These are phyloP conservation scores for Gorgonomyces haynaldii DNA, from an alignment of 192 early-diverging fungal species.

Conservation along the genomic window DNA sequence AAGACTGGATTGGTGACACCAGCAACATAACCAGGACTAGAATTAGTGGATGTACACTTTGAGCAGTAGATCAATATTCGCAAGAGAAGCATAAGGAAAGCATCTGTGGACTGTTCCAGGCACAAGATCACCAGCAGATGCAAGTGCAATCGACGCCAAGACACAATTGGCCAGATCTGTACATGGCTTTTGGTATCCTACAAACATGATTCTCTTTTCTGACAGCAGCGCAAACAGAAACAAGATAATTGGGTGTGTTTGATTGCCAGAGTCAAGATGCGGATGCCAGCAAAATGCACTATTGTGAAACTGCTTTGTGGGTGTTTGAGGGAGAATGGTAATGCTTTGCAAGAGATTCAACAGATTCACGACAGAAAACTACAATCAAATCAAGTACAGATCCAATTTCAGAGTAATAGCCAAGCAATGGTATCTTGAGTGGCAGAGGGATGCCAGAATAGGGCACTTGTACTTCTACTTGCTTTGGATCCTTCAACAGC, in stretches of 20 bases:
- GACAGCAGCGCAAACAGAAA: slow-evolving; percentile 82
- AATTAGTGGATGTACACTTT: slow-evolving; percentile 44
- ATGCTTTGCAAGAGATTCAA: not conserved
- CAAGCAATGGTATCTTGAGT: slow-evolving; percentile 9
- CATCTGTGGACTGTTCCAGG: slow-evolving; percentile 78
- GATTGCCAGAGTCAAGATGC: slow-evolving; percentile 76
- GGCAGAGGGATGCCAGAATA: slow-evolving; percentile 5
- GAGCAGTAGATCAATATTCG: slow-evolving; percentile 74
- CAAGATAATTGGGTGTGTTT: slow-evolving; percentile 77
- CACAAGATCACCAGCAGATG: slow-evolving; percentile 80
- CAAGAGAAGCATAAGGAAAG: slow-evolving; percentile 81
- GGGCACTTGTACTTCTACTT: slow-evolving; percentile 1
- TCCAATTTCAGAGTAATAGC: slow-evolving; percentile 7
- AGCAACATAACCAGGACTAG: slow-evolving; percentile 76
- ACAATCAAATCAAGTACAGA: not conserved
- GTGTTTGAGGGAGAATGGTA: slow-evolving; percentile 20
- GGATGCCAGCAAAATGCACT: slow-evolving; percentile 56
- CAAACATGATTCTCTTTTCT: slow-evolving; percentile 85
- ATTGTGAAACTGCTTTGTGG: slow-evolving; percentile 26
- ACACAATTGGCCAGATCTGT: slow-evolving; percentile 91
- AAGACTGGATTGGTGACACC: slow-evolving; percentile 94
- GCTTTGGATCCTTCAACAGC: slow-evolving; percentile 2
- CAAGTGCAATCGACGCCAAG: slow-evolving; percentile 76
- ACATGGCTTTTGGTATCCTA: slow-evolving; percentile 80
- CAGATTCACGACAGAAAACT: slow-evolving; percentile 2